phyloP scores from a whole-genome alignment of 257 asterid species.

The Solanum medicagineum region DNA sequence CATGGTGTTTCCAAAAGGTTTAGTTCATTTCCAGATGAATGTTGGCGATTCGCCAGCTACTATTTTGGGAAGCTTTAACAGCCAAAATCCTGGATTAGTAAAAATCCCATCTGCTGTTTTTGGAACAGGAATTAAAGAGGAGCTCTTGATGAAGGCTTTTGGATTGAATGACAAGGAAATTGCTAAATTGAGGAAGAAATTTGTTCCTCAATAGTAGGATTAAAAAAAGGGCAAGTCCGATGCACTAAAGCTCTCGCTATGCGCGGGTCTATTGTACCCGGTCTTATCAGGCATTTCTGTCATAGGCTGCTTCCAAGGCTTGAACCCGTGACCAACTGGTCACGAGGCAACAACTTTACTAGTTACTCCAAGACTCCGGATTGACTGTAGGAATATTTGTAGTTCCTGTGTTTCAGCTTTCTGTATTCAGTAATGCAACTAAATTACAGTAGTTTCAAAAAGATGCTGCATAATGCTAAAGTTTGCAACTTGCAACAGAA shows the following conservation, averaged over 20 bases:
- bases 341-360: too few species aligned
- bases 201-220: slow-evolving; percentile 9
- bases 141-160: slow-evolving; percentile 56
- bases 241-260: too few species aligned
- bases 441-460: not conserved
- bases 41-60: slow-evolving; percentile 42
- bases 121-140: slow-evolving; percentile 47
- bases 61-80: slow-evolving; percentile 54
- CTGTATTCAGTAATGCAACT: not conserved
- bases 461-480: not conserved
- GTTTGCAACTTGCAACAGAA: not conserved
- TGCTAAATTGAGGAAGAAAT: slow-evolving; percentile 48
- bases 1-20: slow-evolving; percentile 69
- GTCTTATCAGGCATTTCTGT: too few species aligned
- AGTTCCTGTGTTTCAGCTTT: not conserved
- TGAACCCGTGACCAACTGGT: too few species aligned
- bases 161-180: slow-evolving; percentile 52
- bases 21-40: slow-evolving; percentile 76
- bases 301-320: too few species aligned
- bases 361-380: not conserved
- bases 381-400: not conserved
- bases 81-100: slow-evolving; percentile 73
- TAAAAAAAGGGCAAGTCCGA: too few species aligned
- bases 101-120: slow-evolving; percentile 54
- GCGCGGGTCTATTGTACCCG: too few species aligned